Conservation (phyloP, 371 early-diverging fungal genomes). For the Mucor plumbeus region DNA sequence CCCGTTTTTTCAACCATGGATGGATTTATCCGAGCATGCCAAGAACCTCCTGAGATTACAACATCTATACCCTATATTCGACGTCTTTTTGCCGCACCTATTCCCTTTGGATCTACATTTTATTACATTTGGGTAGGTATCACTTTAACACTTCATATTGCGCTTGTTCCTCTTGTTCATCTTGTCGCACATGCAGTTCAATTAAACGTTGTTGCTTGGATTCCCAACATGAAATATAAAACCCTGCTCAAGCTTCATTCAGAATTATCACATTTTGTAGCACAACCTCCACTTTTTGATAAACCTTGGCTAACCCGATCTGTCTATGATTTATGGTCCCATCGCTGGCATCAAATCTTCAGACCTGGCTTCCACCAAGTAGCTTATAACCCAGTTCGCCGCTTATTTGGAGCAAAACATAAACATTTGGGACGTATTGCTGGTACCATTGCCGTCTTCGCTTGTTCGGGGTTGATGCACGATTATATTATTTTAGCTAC, state of each 20-base stretch:
- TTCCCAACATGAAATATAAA: slow-evolving; percentile 1
- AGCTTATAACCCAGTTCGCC: slow-evolving; percentile 32
- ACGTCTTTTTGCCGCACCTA: not conserved
- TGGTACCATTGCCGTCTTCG: slow-evolving; percentile 36
- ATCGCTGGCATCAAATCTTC: slow-evolving; percentile 47
- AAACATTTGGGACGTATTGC: slow-evolving; percentile 19
- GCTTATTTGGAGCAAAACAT: slow-evolving; percentile 18
- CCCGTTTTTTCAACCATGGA: slow-evolving; percentile 31
- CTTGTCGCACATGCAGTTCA: slow-evolving; percentile 20
- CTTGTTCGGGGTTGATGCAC: slow-evolving; percentile 42
- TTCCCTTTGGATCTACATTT: slow-evolving; percentile 5
- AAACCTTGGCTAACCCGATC: slow-evolving; percentile 34
- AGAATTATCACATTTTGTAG: slow-evolving; percentile 20
- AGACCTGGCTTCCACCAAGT: slow-evolving; percentile 34
- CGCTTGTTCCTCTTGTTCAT: slow-evolving; percentile 23
- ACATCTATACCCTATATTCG: not conserved
- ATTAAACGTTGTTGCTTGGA: slow-evolving; percentile 14
- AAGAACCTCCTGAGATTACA: slow-evolving; percentile 22
- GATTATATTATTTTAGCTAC: slow-evolving; percentile 42
- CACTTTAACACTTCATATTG: slow-evolving; percentile 32
- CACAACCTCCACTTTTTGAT: slow-evolving; percentile 35
- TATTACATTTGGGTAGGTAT: slow-evolving; percentile 35
- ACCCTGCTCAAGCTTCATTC: slow-evolving; percentile 1
- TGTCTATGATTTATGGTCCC: slow-evolving; percentile 39
- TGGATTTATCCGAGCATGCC: slow-evolving; percentile 36